Evolutionary conservation across 768 basidiomycete species (phyloP), one percentile per base, ranked within the genome.

Genomic region (Leucosporidium creatinivorum): DNA sequence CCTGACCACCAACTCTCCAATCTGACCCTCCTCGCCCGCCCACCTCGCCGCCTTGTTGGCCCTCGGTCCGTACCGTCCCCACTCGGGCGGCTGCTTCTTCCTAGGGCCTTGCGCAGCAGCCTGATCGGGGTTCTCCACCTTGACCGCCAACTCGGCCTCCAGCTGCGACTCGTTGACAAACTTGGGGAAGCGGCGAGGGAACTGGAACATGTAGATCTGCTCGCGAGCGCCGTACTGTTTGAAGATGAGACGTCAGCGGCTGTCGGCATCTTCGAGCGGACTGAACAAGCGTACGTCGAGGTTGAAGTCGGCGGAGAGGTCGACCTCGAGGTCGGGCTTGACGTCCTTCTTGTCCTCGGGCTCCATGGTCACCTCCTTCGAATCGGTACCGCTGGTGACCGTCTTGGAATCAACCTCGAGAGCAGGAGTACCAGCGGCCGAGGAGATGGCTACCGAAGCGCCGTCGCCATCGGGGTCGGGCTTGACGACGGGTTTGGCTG

Each of bases 201-300:
- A 76, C 49, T 76, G 75, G 63, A 76, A 74, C 64, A 76, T 63
- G 70, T 74, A 76, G 30, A 76, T 65, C 49, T 66, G 69, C 62
- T 73, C 73, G 28, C 63, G 64, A 17, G 67, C 51, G 23, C 58
- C 56, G 57, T 68, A 52, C 70, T 71, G 66, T 30, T n/a, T 13
- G 26, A 9, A 12, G 51, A 52, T 17, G 51, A 23, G 26, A 15
- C 9, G 51, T 52, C 21, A 52, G 39, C 39, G 33, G 33, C 4
- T 33, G 33, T 33, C 33, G 33, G 33, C 5, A 44, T 7, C 8
- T 44, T 44, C 39, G 13, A 44, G 39, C 1, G 17, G 17, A 18
- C 26, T 8, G 30, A 51, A 48, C 48, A n/a, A 9, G 33, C 67
- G 62, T 30, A 67, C 72, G 26, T 55, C 33, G 23, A 73, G 44